These are phyloP conservation scores for Termitomyces sp. DNA, from an alignment of 768 basidiomycete genomes.

Conservation along the genomic window DNA sequence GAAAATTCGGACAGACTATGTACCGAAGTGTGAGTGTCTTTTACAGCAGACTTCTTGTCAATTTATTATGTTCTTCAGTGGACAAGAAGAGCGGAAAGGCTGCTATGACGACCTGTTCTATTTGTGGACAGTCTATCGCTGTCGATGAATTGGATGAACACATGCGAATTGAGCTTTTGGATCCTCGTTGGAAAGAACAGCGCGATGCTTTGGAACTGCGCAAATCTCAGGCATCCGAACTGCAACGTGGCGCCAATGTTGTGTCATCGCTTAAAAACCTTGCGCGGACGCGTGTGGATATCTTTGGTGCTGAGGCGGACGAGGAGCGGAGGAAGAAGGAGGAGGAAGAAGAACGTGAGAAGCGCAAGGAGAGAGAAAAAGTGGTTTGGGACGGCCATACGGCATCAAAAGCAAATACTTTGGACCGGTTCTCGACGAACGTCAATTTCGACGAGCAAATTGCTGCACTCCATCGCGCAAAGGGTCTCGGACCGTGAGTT, in stretches of 20 bases:
- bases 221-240: constrained; percentile 83
- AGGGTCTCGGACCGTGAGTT: constrained; percentile 83
- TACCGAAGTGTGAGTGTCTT: constrained; percentile 73
- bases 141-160: constrained; percentile 96
- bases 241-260: constrained; percentile 90
- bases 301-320: constrained; percentile 92
- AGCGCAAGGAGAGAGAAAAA: constrained; percentile 86
- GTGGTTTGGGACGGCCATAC: constrained; percentile 99
- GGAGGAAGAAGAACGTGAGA: constrained; percentile 80
- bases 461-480: constrained; percentile 90
- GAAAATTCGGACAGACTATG: constrained; percentile 96
- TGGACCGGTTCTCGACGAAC: constrained; percentile 89
- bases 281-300: constrained; percentile 93
- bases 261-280: constrained; percentile 90
- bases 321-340: constrained; percentile 85
- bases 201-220: constrained; percentile 85
- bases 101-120: constrained; percentile 81
- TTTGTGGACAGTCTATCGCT: constrained; percentile 95
- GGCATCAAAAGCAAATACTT: constrained; percentile 84
- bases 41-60: not conserved
- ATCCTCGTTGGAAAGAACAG: constrained; percentile 98
- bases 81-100: constrained; percentile 61
- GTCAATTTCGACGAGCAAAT: constrained; percentile 99
- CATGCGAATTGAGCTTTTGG: constrained; percentile 96
- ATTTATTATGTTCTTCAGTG: constrained; percentile 35